Base-by-base conservation (phyloP, 179 eudicot genomes). In the Silene coronaria region DNA sequence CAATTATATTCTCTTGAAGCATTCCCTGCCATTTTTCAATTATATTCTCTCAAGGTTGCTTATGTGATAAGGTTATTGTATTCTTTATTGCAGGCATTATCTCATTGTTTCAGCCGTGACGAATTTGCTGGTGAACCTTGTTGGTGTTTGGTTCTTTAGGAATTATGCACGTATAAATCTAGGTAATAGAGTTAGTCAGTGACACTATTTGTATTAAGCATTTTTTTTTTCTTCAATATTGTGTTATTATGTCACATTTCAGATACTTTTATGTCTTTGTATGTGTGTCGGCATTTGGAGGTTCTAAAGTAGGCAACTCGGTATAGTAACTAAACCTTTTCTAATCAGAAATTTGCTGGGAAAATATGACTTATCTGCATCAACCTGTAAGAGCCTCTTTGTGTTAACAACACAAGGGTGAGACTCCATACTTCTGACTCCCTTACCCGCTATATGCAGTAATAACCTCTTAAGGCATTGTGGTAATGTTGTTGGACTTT, bases 121-220 rank as follows among this genome's bases (percentile, higher is more conserved):
- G 59, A 95, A 95, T 83, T 74, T 95, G 86, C 82, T 91, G 86
- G 97, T 95, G 86, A 95, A 95, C 84, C 91, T 95, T 68, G 85
- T 92, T 80, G 99, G 99, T 64, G 97, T 95, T 81, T 95, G 99
- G 99, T 95, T 95, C 90, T 95, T 95, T 81, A 84, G 97, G 75
- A 91, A 85, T 76, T 92, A 95, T 80, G 97, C 99, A 28, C 97
- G 99, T 24, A 77, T 87, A 78, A 95, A 84, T 87, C 88, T 95
- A 38, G 96, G 99, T 92, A 82, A 80, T 83, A 67, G n/a, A n/a
- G n/a, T n/a, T n/a, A n/a, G n/a, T n/a, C 73, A 74, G 23, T 38
- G 58, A 17, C 58, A 53, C 58, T 53, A 6, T 36, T 62, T 38
- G 13, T 64, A 10, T n/a, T 48, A 16, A 64, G 45, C 58, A 67